Percentiles rank a stretch among this genome's conserved stretches.
Conservation (phyloP, 306 rosid genomes). For the Alnus glutinosa region DNA sequence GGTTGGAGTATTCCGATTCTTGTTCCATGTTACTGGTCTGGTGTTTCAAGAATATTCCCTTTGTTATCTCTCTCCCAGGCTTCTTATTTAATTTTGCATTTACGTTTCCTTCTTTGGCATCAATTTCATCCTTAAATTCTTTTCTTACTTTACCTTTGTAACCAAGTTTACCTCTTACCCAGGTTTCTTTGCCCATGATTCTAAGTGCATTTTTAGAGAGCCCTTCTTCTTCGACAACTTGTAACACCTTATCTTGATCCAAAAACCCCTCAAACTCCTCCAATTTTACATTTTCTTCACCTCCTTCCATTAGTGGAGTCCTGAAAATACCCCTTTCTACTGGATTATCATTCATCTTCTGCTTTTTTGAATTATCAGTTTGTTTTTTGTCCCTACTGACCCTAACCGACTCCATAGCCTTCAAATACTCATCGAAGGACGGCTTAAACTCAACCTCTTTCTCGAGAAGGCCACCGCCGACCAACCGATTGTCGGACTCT, state of each 20-base stretch:
- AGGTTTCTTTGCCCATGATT: constrained; percentile 17
- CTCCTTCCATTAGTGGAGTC: constrained; percentile 26
- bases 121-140: constrained; percentile 33
- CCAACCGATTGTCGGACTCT: constrained; percentile 36
- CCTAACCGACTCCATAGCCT: constrained; percentile 71
- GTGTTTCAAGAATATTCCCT: constrained; percentile 29
- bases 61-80: constrained; percentile 25
- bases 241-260: constrained; percentile 27
- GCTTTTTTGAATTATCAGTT: constrained; percentile 25
- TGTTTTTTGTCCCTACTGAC: constrained; percentile 38
- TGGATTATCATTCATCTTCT: constrained; percentile 20
- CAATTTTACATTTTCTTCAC: constrained; percentile 21
- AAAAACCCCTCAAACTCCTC: constrained; percentile 21
- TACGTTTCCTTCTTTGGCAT: constrained; percentile 25
- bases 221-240: constrained; percentile 25
- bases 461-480: constrained; percentile 37
- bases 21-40: constrained; percentile 30
- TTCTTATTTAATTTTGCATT: constrained; percentile 33
- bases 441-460: constrained; percentile 70
- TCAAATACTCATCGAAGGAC: constrained; percentile 75
- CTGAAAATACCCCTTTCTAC: constrained; percentile 29
- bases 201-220: constrained; percentile 15
- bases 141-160: constrained; percentile 23
- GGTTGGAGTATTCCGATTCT: constrained; percentile 24
- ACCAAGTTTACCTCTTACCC: constrained; percentile 11